phyloP scores from a whole-genome alignment of 352 stramenopile species.

The Phytophthora europaea region DNA sequence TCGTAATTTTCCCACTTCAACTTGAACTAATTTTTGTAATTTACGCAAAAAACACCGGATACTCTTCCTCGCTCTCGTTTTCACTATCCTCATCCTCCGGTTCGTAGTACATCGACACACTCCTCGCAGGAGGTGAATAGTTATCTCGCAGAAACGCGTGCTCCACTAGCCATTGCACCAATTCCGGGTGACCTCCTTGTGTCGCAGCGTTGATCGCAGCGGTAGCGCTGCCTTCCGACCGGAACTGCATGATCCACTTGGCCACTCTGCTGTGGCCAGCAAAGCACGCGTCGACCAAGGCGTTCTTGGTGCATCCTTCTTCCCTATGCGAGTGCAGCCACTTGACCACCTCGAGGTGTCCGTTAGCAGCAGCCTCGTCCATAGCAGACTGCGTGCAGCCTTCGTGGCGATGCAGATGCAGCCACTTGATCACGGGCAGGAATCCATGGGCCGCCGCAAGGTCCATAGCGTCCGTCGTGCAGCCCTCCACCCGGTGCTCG shows the following conservation, averaged over 20 bases:
- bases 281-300: constrained; percentile 52
- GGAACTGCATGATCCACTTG: constrained; percentile 58
- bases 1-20: not conserved
- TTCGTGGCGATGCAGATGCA: constrained; percentile 42
- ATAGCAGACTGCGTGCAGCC: constrained; percentile 28
- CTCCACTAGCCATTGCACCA: constrained; percentile 33
- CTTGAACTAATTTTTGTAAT: not conserved
- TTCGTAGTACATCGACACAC: constrained; percentile 13
- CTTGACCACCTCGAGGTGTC: constrained; percentile 43
- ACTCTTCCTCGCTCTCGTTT: constrained; percentile 9
- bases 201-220: constrained; percentile 41
- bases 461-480: constrained; percentile 49
- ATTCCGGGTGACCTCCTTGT: constrained; percentile 18
- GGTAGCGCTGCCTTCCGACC: constrained; percentile 36
- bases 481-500: constrained; percentile 39
- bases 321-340: constrained; percentile 34
- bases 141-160: constrained; percentile 34
- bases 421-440: constrained; percentile 43
- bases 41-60: too few relatives aligned
- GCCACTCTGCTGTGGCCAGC: constrained; percentile 47
- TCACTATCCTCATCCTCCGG: not conserved
- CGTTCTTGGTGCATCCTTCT: constrained; percentile 50
- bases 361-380: constrained; percentile 38
- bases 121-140: not conserved
- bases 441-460: constrained; percentile 40